A percentile compares a stretch with the other conserved stretches of the same genome.
phyloP scores from a whole-genome alignment of 2,329 filamentous ascomycete genomes.

The Fusarium sp. region DNA sequence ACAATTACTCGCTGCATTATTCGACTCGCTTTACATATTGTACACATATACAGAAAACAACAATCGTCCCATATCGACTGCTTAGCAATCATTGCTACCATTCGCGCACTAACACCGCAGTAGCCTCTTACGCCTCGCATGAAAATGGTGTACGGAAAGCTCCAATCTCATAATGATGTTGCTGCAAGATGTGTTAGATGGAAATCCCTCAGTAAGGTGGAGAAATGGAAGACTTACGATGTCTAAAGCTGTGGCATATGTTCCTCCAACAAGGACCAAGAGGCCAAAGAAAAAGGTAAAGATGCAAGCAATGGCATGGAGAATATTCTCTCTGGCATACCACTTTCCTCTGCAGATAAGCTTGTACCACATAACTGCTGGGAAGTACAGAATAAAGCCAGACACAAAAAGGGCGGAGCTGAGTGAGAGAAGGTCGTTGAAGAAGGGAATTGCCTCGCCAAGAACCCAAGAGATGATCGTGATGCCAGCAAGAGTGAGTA shows the following conservation, averaged over 20 bases:
- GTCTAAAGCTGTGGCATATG: conserved; percentile 31
- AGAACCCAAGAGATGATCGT: conserved; percentile 61
- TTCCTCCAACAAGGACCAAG: conserved; percentile 24
- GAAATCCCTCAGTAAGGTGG: rapidly evolving
- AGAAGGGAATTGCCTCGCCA: conserved; percentile 77
- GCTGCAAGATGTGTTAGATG: not conserved
- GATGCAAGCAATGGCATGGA: conserved; percentile 9
- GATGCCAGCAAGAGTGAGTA: conserved; percentile 64
- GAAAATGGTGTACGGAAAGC: conserved; percentile 29
- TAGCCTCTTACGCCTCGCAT: not conserved
- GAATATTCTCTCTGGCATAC: conserved; percentile 31
- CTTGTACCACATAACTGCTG: conserved; percentile 56
- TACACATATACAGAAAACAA: not conserved
- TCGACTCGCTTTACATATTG: rapidly evolving
- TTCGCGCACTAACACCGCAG: rapidly evolving
- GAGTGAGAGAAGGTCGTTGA: conserved; percentile 71
- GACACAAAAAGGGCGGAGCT: conserved; percentile 61
- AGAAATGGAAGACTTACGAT: conserved; percentile 9
- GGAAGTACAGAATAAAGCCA: conserved; percentile 52
- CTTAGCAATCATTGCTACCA: not conserved
- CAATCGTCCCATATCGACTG: rapidly evolving
- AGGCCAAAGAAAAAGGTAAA: conserved; percentile 36
- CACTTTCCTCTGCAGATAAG: conserved; percentile 47
- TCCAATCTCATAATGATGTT: conserved; percentile 31
- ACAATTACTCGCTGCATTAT: not conserved